phyloP scores from a whole-genome alignment of 768 basidiomycete genomes.

The Lepiota brunneoincarnata region DNA sequence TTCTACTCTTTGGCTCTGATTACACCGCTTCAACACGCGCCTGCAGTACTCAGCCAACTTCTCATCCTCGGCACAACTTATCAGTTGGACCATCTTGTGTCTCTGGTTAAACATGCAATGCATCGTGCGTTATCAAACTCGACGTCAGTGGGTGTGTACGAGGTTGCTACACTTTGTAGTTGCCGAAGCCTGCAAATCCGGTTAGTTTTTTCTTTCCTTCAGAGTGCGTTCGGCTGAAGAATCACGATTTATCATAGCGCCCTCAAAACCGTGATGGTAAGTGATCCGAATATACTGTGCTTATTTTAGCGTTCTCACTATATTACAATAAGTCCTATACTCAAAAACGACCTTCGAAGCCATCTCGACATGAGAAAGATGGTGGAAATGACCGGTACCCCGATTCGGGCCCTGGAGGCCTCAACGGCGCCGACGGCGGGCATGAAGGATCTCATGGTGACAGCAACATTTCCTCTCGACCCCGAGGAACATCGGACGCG shows the following conservation, averaged over 20 bases:
- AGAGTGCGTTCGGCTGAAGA: neutral
- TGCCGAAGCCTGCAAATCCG: constrained; percentile 88
- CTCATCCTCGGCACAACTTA: constrained; percentile 85
- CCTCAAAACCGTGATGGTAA: constrained; percentile 81
- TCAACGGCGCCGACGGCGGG: constrained; percentile 25
- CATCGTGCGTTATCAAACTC: constrained; percentile 82
- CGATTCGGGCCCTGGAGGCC: constrained; percentile 23
- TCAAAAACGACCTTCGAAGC: constrained; percentile 65
- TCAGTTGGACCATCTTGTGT: constrained; percentile 68
- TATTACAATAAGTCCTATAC: constrained; percentile 61
- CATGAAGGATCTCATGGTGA: constrained; percentile 22
- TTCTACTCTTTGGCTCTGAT: constrained; percentile 85
- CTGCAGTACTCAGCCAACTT: constrained; percentile 85
- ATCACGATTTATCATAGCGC: constrained; percentile 42
- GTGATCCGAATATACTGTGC: constrained; percentile 10
- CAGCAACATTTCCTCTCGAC: constrained; percentile 33
- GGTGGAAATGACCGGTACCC: constrained; percentile 24
- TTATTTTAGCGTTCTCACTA: constrained; percentile 5
- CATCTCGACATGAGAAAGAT: constrained; percentile 45
- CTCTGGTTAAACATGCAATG: constrained; percentile 91
- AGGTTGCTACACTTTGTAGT: constrained; percentile 89
- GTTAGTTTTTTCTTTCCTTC: constrained; percentile 36
- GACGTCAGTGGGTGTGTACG: constrained; percentile 89
- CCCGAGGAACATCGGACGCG: constrained; percentile 77
- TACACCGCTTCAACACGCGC: constrained; percentile 89